Percentiles rank a stretch among this genome's conserved stretches.
These are phyloP conservation scores for Cicer chorassanicum DNA, from an alignment of 306 rosid genomes.

Conservation along the genomic window DNA sequence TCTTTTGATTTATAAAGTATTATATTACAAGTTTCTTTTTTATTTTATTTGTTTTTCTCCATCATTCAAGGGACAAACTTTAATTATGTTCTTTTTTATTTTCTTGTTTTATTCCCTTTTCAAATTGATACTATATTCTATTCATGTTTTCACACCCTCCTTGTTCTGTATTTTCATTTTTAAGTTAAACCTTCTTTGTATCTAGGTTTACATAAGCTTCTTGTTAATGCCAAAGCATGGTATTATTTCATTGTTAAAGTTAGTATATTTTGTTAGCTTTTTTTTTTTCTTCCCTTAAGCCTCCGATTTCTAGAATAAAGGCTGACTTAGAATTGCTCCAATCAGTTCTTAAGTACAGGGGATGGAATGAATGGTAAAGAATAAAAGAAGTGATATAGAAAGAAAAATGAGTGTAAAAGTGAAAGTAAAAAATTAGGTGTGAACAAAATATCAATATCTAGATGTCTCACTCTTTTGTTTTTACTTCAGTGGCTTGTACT, in stretches of 20 bases:
- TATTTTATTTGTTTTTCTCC: constrained; percentile 37
- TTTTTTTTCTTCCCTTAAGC: no score
- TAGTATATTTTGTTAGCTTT: not conserved
- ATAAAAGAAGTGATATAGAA: not conserved
- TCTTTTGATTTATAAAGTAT: constrained; percentile 34
- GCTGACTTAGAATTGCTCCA: no score
- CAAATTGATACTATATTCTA: constrained; percentile 36
- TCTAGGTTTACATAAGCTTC: not conserved
- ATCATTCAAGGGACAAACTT: constrained; percentile 40
- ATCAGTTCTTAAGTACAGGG: not conserved
- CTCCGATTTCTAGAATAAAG: no score
- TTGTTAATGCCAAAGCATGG: constrained; percentile 26
- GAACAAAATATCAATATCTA: not conserved
- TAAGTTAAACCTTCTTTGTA: constrained; percentile 10
- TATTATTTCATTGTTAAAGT: constrained; percentile 12
- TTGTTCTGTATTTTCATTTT: constrained; percentile 39
- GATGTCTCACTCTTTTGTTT: constrained; percentile 40
- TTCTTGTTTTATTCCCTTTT: constrained; percentile 3
- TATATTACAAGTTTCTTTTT: constrained; percentile 25
- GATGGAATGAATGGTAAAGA: not conserved
- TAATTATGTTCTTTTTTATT: not conserved
- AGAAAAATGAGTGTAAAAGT: not conserved
- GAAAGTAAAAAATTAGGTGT: not conserved
- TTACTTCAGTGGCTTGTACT: constrained; percentile 53
- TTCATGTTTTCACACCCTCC: not conserved